Base-by-base conservation (phyloP, 2,329 filamentous ascomycete genomes). In the Neoarthrinium moseri region DNA sequence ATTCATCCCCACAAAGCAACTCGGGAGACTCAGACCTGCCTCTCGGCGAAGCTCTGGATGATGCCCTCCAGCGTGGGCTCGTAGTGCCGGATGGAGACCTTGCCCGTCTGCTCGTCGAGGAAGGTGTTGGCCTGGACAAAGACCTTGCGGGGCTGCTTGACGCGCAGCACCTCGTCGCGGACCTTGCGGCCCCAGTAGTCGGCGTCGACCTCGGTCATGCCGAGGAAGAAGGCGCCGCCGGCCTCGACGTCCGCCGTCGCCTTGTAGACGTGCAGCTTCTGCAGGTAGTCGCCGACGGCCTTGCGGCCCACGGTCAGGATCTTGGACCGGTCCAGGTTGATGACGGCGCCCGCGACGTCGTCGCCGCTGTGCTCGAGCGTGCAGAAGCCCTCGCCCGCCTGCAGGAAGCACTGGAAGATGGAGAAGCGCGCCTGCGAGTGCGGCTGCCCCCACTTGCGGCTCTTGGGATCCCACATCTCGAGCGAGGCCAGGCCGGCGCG, bases 121-220 rank as follows among this genome's bases (percentile, higher is more conserved):
- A 84, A 78, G 0, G 92, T 96, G 67, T 95, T 97, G 49, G 89
- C 90, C 72, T 96, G 91, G 44, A 96, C 90, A 71, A 95, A 96
- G 35, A 96, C 86, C 74, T 91, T 91, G 49, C 87, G 74, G n/a
- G 88, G 87, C 68, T 88, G 86, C 71, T 89, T 89, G 67, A 89
- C 87, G 57, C 77, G 74, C 33, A 92, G 68, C 20, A 92, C 87
- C 49, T 88, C 79, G 37, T 87, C 81, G 46, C 92, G 78, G 21
- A 96, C 81, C 69, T 86, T 86, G 53, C 80, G 83, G 45, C 86
- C 90, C 80, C 89, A 96, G 72, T 89, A 96, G 30, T 89, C 85
- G 43, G 83, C 70, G 48, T 87, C 87, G 18, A 96, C 91, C 20
- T 78, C 73, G 6, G 91, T 95, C 77, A 96, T 91, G 23, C 86